A percentile compares a stretch with the other conserved stretches of the same genome.
phyloP scores from a whole-genome alignment of 495 filamentous ascomycete genomes.

The Penicillium fimorum region DNA sequence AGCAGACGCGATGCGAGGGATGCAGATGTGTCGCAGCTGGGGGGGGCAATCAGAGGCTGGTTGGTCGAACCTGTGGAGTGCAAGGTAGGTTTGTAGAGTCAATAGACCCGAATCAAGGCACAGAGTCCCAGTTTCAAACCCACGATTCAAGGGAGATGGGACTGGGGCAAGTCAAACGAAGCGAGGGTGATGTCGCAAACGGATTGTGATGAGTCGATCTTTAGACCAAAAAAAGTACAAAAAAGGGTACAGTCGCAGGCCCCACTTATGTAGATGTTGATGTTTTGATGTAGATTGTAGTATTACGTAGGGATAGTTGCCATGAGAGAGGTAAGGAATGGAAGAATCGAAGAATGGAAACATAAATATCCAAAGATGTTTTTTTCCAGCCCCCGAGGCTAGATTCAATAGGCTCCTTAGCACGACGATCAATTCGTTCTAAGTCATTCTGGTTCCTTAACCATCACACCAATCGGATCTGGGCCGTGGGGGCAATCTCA shows the following conservation, averaged over 20 bases:
- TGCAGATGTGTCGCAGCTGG: constrained; percentile 14
- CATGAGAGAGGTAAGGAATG: constrained; percentile 5
- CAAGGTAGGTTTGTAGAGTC: constrained; percentile 11
- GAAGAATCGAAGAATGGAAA: constrained; percentile 18
- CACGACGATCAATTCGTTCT: constrained; percentile 9
- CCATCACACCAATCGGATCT: constrained; percentile 23
- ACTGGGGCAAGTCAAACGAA: constrained; percentile 12
- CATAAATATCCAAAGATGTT: neutral
- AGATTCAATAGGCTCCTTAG: constrained; percentile 4
- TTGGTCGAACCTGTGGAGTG: constrained; percentile 19
- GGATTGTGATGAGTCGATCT: constrained; percentile 36
- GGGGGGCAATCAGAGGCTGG: constrained; percentile 19
- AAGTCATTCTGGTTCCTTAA: constrained; percentile 16
- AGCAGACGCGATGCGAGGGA: constrained; percentile 27
- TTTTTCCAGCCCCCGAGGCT: constrained; percentile 5
- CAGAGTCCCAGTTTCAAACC: neutral
- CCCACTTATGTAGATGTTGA: constrained; percentile 5
- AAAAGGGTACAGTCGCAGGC: neutral
- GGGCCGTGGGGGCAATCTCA: constrained; percentile 18
- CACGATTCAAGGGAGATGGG: constrained; percentile 7
- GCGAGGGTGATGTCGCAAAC: constrained; percentile 24
- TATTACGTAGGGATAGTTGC: neutral
- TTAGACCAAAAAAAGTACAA: neutral
- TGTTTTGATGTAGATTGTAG: neutral
- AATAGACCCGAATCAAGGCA: constrained; percentile 15